Conservation (phyloP, 2,329 filamentous ascomycete species). For the Trichoderma brevicompactum region DNA sequence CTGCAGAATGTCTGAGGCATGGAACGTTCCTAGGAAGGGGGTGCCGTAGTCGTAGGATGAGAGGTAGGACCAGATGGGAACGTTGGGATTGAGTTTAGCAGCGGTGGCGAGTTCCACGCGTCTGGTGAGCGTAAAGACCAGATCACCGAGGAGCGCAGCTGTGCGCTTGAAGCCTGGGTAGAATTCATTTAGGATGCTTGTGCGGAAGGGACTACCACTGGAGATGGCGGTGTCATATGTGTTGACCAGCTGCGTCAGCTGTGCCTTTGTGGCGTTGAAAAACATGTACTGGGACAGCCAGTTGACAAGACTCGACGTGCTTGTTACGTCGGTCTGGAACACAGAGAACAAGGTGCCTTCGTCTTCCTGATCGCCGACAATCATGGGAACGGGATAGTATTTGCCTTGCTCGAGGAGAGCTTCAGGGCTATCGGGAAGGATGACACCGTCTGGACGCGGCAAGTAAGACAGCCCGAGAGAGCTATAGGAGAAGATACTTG, state of each 20-base stretch:
- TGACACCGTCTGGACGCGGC: slow-evolving; percentile 71
- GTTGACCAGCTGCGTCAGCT: slow-evolving; percentile 61
- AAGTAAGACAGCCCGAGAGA: slow-evolving; percentile 74
- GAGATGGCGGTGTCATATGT: slow-evolving; percentile 63
- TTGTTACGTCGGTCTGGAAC: slow-evolving; percentile 70
- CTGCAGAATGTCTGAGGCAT: slow-evolving; percentile 70
- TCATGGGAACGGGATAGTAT: slow-evolving; percentile 55
- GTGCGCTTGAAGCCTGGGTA: slow-evolving; percentile 80
- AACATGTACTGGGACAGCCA: slow-evolving; percentile 69
- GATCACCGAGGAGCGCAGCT: slow-evolving; percentile 74
- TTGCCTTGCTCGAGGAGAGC: slow-evolving; percentile 55
- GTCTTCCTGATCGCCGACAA: slow-evolving; percentile 76
- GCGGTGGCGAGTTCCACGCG: slow-evolving; percentile 63
- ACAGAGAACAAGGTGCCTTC: slow-evolving; percentile 77
- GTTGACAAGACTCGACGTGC: slow-evolving; percentile 58
- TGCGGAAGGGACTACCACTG: slow-evolving; percentile 73
- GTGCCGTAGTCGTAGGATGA: slow-evolving; percentile 72
- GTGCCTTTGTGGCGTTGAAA: slow-evolving; percentile 53
- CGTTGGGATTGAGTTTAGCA: slow-evolving; percentile 53
- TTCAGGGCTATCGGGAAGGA: slow-evolving; percentile 67
- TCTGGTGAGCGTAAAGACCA: slow-evolving; percentile 74
- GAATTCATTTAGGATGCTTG: slow-evolving; percentile 67
- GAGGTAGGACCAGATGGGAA: slow-evolving; percentile 76
- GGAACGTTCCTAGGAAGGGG: slow-evolving; percentile 75
- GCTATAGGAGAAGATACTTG: slow-evolving; percentile 67